Base-by-base conservation (phyloP, 768 basidiomycete genomes). In the Boletellus emodensis region DNA sequence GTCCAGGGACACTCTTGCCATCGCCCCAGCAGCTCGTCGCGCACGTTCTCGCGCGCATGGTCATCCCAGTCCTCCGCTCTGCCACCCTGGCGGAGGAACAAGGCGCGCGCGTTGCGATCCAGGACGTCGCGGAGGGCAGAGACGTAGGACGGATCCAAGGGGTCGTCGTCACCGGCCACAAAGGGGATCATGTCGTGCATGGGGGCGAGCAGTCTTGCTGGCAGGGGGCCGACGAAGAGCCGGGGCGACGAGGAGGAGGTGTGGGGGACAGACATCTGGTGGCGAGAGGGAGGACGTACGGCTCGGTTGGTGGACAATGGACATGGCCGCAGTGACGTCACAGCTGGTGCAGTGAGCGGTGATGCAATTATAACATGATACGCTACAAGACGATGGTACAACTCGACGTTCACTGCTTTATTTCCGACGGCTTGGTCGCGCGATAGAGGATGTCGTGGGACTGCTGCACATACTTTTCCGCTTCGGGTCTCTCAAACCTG, bases 171-270 rank as follows among this genome's bases (percentile, higher is more conserved):
- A n/a, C 63, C 63, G 15, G 68, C 44, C 44, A 44, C 6, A 6
- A 34, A 38, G 20, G 39, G 52, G 11, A 17, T 10, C 15, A 55
- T 61, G n/a, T 62, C 63, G 55, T 80, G 74, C 40, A 70, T 66
- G 44, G 64, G 66, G 4, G 68, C 68, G 48, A 80, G 67, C 49
- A 81, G 72, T 49, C 75, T 79, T 60, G 84, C 82, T 12, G 87
- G 88, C 73, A 90, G 76, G 4, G 89, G 85, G 0, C 90, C 90
- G 39, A 92, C 73, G 67, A 90, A 90, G 46, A 84, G 65, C 28
- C 90, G 77, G 44, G 44, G 22, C 15, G 44, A 18, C 15, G 44
- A 18, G 4, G 33, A 34, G 7, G 33, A 4, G 3, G 41, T n/a
- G 22, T 22, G 10, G 3, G 52, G 33, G 34, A 47, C 35, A 4